A percentile compares a stretch with the other conserved stretches of the same genome.
phyloP scores from a whole-genome alignment of 371 early-diverging fungal genomes.

The Blakeslea trispora region DNA sequence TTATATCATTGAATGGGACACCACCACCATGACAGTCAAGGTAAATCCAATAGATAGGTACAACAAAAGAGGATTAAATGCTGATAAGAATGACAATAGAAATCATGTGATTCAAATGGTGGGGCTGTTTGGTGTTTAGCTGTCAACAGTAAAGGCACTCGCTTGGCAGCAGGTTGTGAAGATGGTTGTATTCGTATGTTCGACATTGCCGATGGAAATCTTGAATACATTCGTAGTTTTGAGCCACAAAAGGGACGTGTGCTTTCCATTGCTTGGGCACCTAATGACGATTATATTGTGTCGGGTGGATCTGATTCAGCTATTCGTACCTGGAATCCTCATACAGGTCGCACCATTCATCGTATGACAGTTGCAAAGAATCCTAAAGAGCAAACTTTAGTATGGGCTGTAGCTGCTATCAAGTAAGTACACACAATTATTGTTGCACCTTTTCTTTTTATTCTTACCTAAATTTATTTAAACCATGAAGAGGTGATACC shows the following conservation, averaged over 20 bases:
- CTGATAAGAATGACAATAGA: conserved; percentile 11
- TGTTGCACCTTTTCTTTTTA: not conserved
- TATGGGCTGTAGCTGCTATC: conserved; percentile 61
- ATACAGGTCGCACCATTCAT: conserved; percentile 55
- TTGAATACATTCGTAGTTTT: conserved; percentile 71
- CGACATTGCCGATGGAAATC: conserved; percentile 71
- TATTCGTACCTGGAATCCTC: conserved; percentile 74
- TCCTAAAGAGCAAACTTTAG: conserved; percentile 61
- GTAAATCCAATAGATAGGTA: conserved; percentile 49
- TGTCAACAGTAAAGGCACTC: conserved; percentile 73
- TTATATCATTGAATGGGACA: conserved; percentile 87
- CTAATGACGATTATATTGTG: conserved; percentile 69
- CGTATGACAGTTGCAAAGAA: conserved; percentile 76
- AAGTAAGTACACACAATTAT: conserved; percentile 29
- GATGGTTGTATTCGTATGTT: conserved; percentile 91
- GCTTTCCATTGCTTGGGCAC: conserved; percentile 85
- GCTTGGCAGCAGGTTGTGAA: conserved; percentile 90
- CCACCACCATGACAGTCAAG: conserved; percentile 68
- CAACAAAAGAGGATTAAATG: not conserved
- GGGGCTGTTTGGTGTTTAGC: conserved; percentile 95
- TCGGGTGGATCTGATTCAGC: conserved; percentile 85
- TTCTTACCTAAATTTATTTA: conserved; percentile 2
- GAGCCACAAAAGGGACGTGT: conserved; percentile 76
- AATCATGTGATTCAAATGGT: conserved; percentile 78
- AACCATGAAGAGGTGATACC: conserved; percentile 57